Conservation (phyloP, 331 rosid genomes). For the Erythrophleum ivorense region DNA sequence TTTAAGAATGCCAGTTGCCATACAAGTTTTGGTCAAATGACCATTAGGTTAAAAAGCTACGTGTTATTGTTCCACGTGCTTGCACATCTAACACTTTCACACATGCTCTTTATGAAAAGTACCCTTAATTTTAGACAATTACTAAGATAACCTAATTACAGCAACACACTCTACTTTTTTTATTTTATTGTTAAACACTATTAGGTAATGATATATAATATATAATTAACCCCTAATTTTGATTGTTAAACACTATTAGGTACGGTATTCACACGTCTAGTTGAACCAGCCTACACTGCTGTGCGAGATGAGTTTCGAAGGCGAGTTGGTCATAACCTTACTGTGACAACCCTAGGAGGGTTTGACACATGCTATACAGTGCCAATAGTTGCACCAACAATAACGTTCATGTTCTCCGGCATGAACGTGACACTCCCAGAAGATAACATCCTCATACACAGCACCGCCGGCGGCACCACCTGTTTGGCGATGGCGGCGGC, state of each 20-base stretch:
- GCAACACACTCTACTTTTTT: too few relatives aligned
- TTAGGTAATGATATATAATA: too few relatives aligned
- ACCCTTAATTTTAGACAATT: too few relatives aligned
- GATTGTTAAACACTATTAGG: constrained; percentile 44
- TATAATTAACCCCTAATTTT: neutral
- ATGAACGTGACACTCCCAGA: constrained; percentile 84
- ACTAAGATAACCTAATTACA: too few relatives aligned
- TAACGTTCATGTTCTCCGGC: constrained; percentile 79
- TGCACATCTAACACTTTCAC: neutral
- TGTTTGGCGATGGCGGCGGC: constrained; percentile 93
- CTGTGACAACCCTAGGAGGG: constrained; percentile 71
- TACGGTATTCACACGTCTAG: constrained; percentile 84
- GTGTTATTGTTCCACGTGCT: neutral
- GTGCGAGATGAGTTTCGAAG: constrained; percentile 76
- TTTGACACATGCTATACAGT: constrained; percentile 89
- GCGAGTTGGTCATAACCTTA: constrained; percentile 56
- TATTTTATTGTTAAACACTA: too few relatives aligned
- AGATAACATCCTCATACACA: constrained; percentile 84
- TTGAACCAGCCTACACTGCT: constrained; percentile 66
- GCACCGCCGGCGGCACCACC: constrained; percentile 70
- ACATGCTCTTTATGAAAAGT: too few relatives aligned
- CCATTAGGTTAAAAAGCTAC: neutral
- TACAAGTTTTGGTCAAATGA: neutral
- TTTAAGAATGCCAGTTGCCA: neutral
- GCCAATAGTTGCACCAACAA: constrained; percentile 70